Evolutionary conservation across 2,329 filamentous ascomycete genomes (phyloP).

Genomic region (Epichloe aotearoae): DNA sequence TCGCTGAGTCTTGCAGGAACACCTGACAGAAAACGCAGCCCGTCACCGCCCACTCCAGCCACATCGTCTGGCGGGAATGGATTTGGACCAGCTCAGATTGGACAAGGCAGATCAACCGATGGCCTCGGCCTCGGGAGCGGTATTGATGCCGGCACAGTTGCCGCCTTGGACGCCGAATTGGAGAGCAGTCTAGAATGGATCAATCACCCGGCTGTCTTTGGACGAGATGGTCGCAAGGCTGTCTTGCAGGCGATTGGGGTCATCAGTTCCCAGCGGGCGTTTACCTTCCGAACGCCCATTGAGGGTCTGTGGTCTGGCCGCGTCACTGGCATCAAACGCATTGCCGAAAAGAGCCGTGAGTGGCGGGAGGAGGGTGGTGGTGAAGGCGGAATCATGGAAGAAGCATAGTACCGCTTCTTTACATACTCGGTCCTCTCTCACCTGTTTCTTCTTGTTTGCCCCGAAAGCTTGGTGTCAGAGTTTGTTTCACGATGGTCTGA

Average conservation of each 20-base stretch:
- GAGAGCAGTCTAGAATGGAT: constrained; percentile 94
- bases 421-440: neutral
- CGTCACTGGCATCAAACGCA: constrained; percentile 63
- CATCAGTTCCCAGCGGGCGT: constrained; percentile 85
- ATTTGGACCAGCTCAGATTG: constrained; percentile 30
- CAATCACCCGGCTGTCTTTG: constrained; percentile 88
- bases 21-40: constrained; percentile 42
- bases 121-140: constrained; percentile 50
- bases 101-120: constrained; percentile 41
- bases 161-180: constrained; percentile 80
- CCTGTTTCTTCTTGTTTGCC: neutral
- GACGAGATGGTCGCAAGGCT: constrained; percentile 84
- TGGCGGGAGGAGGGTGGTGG: constrained; percentile 84
- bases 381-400: constrained; percentile 49
- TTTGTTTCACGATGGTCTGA: neutral
- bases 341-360: constrained; percentile 75
- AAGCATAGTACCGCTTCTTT: constrained; percentile 28
- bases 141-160: constrained; percentile 73
- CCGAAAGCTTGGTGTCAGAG: too few species aligned
- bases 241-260: constrained; percentile 94
- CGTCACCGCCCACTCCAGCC: constrained; percentile 38
- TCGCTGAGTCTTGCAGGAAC: constrained; percentile 32
- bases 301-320: constrained; percentile 82
- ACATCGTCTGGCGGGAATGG: constrained; percentile 27
- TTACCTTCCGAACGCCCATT: constrained; percentile 81